These are phyloP conservation scores for Candida tropicalis DNA, from an alignment of 1,139 yeast genomes.

Conservation along the genomic window DNA sequence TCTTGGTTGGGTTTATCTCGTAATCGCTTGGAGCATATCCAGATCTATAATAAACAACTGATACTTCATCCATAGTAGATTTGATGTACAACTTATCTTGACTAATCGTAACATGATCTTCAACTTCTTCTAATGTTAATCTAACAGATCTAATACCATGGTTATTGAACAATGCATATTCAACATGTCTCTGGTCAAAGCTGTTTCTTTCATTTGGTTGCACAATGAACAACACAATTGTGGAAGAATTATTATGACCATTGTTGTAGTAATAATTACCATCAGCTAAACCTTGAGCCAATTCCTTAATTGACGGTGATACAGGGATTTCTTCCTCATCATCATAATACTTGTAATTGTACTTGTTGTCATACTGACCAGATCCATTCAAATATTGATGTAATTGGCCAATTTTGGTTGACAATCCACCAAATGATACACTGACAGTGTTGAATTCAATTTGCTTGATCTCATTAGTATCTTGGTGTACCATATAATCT, in stretches of 20 bases:
- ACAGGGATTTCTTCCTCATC: slow-evolving; percentile 58
- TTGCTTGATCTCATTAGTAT: slow-evolving; percentile 64
- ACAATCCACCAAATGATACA: slow-evolving; percentile 91
- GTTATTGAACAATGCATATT: slow-evolving; percentile 61
- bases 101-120: slow-evolving; percentile 39
- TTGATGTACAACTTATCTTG: slow-evolving; percentile 52
- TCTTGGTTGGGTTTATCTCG: slow-evolving; percentile 46
- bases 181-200: slow-evolving; percentile 86
- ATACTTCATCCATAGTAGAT: slow-evolving; percentile 66
- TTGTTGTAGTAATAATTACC: slow-evolving; percentile 60
- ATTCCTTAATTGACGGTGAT: slow-evolving; percentile 60
- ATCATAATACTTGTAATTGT: slow-evolving; percentile 40
- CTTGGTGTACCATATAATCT: slow-evolving; percentile 77
- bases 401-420: slow-evolving; percentile 74
- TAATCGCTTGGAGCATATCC: slow-evolving; percentile 87
- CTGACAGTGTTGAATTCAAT: slow-evolving; percentile 96
- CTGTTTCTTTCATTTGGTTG: slow-evolving; percentile 88
- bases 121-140: slow-evolving; percentile 65
- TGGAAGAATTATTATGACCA: slow-evolving; percentile 22
- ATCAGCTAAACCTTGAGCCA: slow-evolving; percentile 72
- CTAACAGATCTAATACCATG: slow-evolving; percentile 65
- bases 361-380: slow-evolving; percentile 52
- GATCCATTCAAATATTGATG: slow-evolving; percentile 65
- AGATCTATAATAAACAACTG: slow-evolving; percentile 87
- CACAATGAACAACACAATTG: slow-evolving; percentile 75